A percentile compares a stretch with the other conserved stretches of the same genome.
Conservation (phyloP, 495 filamentous ascomycete species). For the Aspergillus incahuasiensis region DNA sequence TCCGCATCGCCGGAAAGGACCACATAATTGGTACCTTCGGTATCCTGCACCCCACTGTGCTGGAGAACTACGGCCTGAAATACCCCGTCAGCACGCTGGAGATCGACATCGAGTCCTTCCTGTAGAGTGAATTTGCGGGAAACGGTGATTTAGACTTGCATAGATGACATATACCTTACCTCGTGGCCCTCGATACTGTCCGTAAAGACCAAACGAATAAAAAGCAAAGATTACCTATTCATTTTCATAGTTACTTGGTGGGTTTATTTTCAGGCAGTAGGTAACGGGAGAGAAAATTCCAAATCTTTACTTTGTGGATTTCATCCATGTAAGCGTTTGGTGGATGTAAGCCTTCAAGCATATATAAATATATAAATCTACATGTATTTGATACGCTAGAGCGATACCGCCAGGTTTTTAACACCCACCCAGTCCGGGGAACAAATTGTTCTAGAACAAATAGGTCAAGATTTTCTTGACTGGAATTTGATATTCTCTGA, state of each 20-base stretch:
- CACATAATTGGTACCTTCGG: conserved; percentile 80
- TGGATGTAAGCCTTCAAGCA: too few species aligned
- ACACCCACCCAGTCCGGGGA: not conserved
- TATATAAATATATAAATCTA: too few species aligned
- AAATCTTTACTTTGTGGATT: too few species aligned
- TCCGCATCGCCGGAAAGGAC: conserved; percentile 65
- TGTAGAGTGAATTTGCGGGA: conserved; percentile 43
- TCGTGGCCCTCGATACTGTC: conserved; percentile 2
- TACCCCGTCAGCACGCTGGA: conserved; percentile 94
- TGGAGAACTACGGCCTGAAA: conserved; percentile 91
- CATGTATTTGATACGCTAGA: too few species aligned
- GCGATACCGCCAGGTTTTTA: too few species aligned
- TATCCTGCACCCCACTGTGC: conserved; percentile 85
- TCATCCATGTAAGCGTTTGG: too few species aligned
- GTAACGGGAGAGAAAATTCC: too few species aligned
- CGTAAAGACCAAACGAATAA: conserved; percentile 5
- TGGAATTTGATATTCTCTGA: too few species aligned
- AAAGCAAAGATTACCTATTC: not conserved
- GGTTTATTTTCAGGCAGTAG: too few species aligned
- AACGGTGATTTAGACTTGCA: conserved; percentile 2
- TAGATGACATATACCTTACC: conserved; percentile 8
- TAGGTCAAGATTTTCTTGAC: not conserved
- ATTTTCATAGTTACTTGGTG: too few species aligned
- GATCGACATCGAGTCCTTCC: conserved; percentile 91
- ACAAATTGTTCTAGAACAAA: not conserved